Conservation (phyloP, 2,329 filamentous ascomycete species). For the Passalora sequoiae region DNA sequence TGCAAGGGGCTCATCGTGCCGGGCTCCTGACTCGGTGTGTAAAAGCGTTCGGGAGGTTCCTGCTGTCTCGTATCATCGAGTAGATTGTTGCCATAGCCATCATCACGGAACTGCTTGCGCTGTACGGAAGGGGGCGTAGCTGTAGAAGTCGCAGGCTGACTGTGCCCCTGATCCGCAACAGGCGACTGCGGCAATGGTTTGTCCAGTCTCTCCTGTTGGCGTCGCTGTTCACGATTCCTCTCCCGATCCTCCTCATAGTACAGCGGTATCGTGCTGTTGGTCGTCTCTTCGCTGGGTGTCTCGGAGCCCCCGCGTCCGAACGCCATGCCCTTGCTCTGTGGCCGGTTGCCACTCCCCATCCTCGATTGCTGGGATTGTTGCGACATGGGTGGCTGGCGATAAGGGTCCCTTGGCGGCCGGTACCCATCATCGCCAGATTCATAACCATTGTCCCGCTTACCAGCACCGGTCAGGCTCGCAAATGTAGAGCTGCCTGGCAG, state of each 20-base stretch:
- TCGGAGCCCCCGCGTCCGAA: conserved; percentile 42
- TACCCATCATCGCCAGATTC: conserved; percentile 31
- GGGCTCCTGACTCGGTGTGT: conserved; percentile 27
- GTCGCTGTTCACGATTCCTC: conserved; percentile 18
- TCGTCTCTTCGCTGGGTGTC: conserved; percentile 44
- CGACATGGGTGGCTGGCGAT: conserved; percentile 28
- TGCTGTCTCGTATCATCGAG: conserved; percentile 14
- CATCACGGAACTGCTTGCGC: conserved; percentile 31
- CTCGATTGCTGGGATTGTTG: conserved; percentile 25
- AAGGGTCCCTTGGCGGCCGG: conserved; percentile 13
- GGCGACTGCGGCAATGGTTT: conserved; percentile 29
- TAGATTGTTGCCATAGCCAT: conserved; percentile 28
- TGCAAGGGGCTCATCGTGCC: conserved; percentile 12
- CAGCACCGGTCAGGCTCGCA: conserved; percentile 36
- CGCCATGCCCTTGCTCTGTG: conserved; percentile 37
- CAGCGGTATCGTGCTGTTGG: conserved; percentile 40
- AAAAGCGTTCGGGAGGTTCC: conserved; percentile 31
- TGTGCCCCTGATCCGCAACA: conserved; percentile 7
- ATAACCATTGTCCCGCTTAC: conserved; percentile 31
- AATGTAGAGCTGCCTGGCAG: conserved; percentile 47
- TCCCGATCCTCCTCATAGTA: conserved; percentile 39
- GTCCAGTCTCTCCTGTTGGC: conserved; percentile 22
- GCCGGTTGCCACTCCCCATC: conserved; percentile 30
- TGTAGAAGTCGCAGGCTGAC: background rate
- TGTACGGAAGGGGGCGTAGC: conserved; percentile 21